phyloP scores from a whole-genome alignment of 2,329 filamentous ascomycete genomes.

The Aspergillus pseudonomiae region DNA sequence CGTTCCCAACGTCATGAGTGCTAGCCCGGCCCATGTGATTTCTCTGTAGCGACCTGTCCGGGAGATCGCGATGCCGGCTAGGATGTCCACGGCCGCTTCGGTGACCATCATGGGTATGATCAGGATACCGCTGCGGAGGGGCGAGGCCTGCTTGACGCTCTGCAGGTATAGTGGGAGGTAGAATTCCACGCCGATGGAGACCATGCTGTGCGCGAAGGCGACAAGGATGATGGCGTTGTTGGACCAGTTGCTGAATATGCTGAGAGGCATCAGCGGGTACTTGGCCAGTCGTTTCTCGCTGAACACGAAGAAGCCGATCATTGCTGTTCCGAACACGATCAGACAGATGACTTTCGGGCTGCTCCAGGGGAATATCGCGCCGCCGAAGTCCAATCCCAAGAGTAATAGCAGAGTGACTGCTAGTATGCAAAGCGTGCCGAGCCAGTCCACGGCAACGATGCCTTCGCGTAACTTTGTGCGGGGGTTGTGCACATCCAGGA shows the following conservation, averaged over 20 bases:
- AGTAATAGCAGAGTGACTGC: constrained; percentile 57
- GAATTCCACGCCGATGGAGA: neutral
- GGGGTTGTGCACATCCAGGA: constrained; percentile 59
- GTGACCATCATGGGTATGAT: constrained; percentile 26
- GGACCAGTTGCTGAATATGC: constrained; percentile 59
- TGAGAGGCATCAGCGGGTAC: constrained; percentile 70
- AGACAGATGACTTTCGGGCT: constrained; percentile 59
- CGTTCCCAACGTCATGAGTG: constrained; percentile 23
- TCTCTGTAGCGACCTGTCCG: constrained; percentile 33
- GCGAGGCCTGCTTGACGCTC: constrained; percentile 32
- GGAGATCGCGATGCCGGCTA: constrained; percentile 27
- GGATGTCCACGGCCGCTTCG: constrained; percentile 16
- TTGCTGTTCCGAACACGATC: constrained; percentile 54
- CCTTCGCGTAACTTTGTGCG: constrained; percentile 53
- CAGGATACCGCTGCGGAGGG: constrained; percentile 29
- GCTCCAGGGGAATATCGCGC: constrained; percentile 56
- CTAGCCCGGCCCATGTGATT: constrained; percentile 28
- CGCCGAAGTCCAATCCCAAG: constrained; percentile 58
- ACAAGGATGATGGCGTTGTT: constrained; percentile 61
- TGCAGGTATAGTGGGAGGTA: constrained; percentile 49
- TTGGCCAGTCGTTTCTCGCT: constrained; percentile 66
- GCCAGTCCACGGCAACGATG: constrained; percentile 57
- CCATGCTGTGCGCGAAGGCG: constrained; percentile 53
- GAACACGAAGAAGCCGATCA: constrained; percentile 58
- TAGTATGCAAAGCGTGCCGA: constrained; percentile 58